Evolutionary conservation across 2,329 filamentous ascomycete species (phyloP).

Genomic region (Colletotrichum paranaense): DNA sequence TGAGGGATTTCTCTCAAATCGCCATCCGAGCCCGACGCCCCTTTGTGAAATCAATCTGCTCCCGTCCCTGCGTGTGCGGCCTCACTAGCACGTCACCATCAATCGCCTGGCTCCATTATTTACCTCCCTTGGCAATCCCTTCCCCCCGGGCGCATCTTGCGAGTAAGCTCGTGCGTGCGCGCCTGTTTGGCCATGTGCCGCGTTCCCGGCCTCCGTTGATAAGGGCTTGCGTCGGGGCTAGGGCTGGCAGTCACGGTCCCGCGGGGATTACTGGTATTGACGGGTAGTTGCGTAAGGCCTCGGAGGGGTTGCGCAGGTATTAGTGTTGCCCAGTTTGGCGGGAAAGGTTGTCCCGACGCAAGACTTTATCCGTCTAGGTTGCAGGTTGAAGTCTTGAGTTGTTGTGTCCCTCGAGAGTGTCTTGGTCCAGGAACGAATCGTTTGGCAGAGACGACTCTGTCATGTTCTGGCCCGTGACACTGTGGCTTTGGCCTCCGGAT

Average conservation of each 20-base stretch:
- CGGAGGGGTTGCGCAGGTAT: not conserved
- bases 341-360: not conserved
- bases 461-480: not conserved
- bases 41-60: not conserved
- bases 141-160: not conserved
- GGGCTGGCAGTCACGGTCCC: conserved; percentile 2
- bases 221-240: not conserved
- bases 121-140: not conserved
- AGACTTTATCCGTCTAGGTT: not conserved
- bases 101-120: not conserved
- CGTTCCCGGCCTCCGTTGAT: not conserved
- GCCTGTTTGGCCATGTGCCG: not conserved
- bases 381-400: no score
- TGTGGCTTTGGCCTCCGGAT: not conserved
- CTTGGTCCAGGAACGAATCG: conserved; percentile 7
- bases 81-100: not conserved
- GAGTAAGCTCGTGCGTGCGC: not conserved
- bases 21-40: not conserved
- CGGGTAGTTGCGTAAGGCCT: not conserved
- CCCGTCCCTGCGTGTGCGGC: conserved; percentile 6
- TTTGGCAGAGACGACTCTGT: not conserved
- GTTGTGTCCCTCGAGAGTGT: not conserved
- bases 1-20: not conserved
- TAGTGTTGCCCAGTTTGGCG: not conserved
- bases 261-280: not conserved